A percentile compares a stretch with the other conserved stretches of the same genome.
Evolutionary conservation across 2,329 filamentous ascomycete genomes (phyloP).

Genomic region (Fusarium xylarioides): DNA sequence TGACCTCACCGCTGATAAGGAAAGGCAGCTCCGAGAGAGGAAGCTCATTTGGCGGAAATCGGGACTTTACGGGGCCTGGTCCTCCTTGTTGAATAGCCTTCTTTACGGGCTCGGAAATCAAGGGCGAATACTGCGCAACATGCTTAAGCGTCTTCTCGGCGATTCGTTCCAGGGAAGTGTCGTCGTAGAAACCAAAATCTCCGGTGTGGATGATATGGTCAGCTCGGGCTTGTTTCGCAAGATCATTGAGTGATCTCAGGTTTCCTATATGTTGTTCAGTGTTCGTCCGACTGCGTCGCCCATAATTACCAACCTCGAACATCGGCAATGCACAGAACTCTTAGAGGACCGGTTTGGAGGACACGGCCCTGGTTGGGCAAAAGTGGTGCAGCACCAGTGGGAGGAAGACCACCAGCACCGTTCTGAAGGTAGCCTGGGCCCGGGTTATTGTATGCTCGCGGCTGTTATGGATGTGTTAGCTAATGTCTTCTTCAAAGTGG

Average conservation of each 20-base stretch:
- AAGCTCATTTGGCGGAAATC: conserved; percentile 82
- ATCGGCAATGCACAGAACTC: conserved; percentile 76
- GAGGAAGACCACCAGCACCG: conserved; percentile 63
- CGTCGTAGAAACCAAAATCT: conserved; percentile 99
- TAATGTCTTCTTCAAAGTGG: neutral
- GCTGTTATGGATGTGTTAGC: conserved; percentile 46
- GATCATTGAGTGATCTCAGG: conserved; percentile 92
- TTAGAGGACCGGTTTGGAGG: conserved; percentile 71
- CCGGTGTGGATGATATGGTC: conserved; percentile 99
- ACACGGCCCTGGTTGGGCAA: conserved; percentile 74
- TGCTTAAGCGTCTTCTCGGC: conserved; percentile 99
- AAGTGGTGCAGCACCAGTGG: conserved; percentile 69
- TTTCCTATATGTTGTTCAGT: conserved; percentile 72
- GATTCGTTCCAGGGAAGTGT: conserved; percentile 93
- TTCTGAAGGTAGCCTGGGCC: conserved; percentile 72
- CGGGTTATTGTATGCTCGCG: conserved; percentile 58
- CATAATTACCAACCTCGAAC: conserved; percentile 66
- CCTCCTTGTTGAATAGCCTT: conserved; percentile 72
- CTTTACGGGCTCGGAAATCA: conserved; percentile 82
- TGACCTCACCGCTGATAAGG: conserved; percentile 87
- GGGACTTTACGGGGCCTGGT: conserved; percentile 82
- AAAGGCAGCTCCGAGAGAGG: conserved; percentile 92
- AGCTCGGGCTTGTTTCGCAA: conserved; percentile 92
- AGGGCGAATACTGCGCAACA: conserved; percentile 96
- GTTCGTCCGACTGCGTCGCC: conserved; percentile 21